Conservation (phyloP, 208 protist genomes). For the Histomonas meleagridis region DNA sequence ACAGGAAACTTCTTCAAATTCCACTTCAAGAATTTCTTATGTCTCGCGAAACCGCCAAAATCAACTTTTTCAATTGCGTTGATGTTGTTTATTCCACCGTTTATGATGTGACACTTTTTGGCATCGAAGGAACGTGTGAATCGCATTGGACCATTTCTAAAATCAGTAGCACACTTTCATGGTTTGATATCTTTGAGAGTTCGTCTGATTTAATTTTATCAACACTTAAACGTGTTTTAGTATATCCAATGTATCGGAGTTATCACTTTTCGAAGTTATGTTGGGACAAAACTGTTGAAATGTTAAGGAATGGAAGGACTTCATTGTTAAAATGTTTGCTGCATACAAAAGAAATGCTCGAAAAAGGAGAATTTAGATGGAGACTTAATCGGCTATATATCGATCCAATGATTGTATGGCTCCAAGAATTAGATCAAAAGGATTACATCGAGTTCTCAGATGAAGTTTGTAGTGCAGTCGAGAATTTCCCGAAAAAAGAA, state of each 20-base stretch:
- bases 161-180: not conserved
- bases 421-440: not conserved
- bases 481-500: not conserved
- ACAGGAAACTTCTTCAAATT: not conserved
- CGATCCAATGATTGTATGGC: slow-evolving; percentile 16
- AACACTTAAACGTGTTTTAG: not conserved
- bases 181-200: not conserved
- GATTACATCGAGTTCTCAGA: not conserved
- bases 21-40: not conserved
- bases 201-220: not conserved
- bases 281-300: not conserved
- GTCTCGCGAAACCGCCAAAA: not conserved
- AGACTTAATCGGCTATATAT: slow-evolving; percentile 16
- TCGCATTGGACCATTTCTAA: slow-evolving; percentile 19
- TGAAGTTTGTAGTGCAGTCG: not conserved
- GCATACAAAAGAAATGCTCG: not conserved
- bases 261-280: not conserved
- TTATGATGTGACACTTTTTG: not conserved
- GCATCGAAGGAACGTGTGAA: not conserved
- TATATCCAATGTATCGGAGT: not conserved
- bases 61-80: not conserved
- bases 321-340: not conserved
- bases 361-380: slow-evolving; percentile 28
- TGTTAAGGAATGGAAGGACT: not conserved
- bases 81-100: not conserved